Conservation (phyloP, 192 early-diverging fungal species). For the Podila epigama region DNA sequence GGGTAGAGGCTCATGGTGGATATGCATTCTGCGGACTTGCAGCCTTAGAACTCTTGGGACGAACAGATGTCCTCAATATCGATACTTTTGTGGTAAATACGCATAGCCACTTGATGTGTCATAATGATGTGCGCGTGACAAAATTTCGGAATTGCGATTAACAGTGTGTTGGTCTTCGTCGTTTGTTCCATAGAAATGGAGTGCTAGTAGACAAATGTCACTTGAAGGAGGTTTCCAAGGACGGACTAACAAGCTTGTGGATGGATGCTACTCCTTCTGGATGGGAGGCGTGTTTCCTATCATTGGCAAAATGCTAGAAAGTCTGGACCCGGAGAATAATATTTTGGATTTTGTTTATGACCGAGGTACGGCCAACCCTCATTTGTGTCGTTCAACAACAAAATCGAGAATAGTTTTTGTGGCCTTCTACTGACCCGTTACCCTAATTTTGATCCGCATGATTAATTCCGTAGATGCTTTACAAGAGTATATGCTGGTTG, state of each 20-base stretch:
- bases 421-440: too few species aligned
- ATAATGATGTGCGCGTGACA: background rate
- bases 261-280: constrained; percentile 99
- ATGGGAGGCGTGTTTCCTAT: constrained; percentile 83
- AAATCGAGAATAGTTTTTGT: too few species aligned
- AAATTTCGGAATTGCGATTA: background rate
- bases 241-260: constrained; percentile 96
- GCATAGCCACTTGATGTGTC: background rate
- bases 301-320: constrained; percentile 56
- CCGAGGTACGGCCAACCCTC: constrained; percentile 48
- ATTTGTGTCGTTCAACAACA: too few species aligned
- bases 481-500: constrained; percentile 88
- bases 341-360: constrained; percentile 56
- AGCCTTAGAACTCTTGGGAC: constrained; percentile 79
- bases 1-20: constrained; percentile 93
- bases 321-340: constrained; percentile 13
- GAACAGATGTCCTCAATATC: constrained; percentile 69
- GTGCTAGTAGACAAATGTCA: constrained; percentile 79
- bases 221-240: constrained; percentile 97
- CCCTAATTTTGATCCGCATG: background rate
- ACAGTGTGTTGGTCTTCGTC: too few species aligned
- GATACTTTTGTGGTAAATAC: constrained; percentile 61
- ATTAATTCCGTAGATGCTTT: constrained; percentile 63
- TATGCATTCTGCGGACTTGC: constrained; percentile 95
- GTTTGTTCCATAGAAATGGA: constrained; percentile 86